A percentile compares a stretch with the other conserved stretches of the same genome.
Conservation (phyloP, 805 yeast species). For the Cyberlindnera suaveolens region DNA sequence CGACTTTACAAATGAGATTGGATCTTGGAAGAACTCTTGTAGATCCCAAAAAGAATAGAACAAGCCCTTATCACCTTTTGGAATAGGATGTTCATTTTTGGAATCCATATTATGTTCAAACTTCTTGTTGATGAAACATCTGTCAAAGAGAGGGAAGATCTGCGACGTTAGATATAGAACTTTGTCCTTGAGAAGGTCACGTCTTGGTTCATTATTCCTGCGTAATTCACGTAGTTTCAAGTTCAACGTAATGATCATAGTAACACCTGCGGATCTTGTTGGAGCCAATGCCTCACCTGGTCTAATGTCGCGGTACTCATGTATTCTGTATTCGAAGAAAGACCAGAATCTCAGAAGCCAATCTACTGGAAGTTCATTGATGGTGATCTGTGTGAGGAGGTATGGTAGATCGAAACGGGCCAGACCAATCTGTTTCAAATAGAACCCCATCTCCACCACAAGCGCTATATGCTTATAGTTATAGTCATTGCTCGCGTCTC, state of each 20-base stretch:
- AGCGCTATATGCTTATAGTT: constrained; percentile 12
- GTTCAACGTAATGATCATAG: constrained; percentile 13
- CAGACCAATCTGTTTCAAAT: constrained; percentile 2
- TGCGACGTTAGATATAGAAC: constrained; percentile 11
- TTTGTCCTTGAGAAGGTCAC: constrained; percentile 16
- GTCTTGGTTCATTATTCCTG: constrained; percentile 12
- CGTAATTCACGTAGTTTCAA: constrained; percentile 6
- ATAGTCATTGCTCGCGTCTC: constrained; percentile 9
- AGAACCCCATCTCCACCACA: constrained; percentile 16
- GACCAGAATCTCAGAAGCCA: constrained; percentile 20
- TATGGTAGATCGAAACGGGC: constrained; percentile 12
- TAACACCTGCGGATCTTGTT: constrained; percentile 10
- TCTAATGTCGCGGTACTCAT: not conserved
- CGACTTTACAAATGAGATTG: constrained; percentile 1
- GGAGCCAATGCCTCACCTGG: constrained; percentile 2
- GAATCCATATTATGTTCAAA: constrained; percentile 13
- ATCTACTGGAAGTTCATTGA: constrained; percentile 7
- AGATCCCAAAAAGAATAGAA: constrained; percentile 15
- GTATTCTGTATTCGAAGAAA: constrained; percentile 12
- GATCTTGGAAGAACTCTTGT: constrained; percentile 17
- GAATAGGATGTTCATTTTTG: constrained; percentile 3
- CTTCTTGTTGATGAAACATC: constrained; percentile 10
- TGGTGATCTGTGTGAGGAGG: constrained; percentile 3
- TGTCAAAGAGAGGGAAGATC: constrained; percentile 10
- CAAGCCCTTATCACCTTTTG: not conserved